These are phyloP conservation scores for Botryotinia narcissicola DNA, from an alignment of 2,329 filamentous ascomycete genomes.

Conservation along the genomic window DNA sequence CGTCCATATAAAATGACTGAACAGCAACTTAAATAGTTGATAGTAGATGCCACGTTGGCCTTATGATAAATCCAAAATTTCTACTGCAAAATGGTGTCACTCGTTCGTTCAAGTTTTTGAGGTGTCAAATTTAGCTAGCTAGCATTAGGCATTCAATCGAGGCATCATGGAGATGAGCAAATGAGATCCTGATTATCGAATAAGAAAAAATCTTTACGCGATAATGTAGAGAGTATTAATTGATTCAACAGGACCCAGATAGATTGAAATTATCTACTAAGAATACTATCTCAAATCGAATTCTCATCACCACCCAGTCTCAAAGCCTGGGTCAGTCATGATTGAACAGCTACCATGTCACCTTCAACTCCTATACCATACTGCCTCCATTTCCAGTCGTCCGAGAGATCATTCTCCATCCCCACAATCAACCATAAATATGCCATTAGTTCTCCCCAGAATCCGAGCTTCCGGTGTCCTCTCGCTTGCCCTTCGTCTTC, in stretches of 20 bases:
- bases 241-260: background rate
- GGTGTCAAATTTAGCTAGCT: background rate
- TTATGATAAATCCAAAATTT: background rate
- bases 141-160: background rate
- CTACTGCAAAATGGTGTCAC: background rate
- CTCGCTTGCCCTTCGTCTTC: background rate
- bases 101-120: background rate
- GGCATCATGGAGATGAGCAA: background rate
- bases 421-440: background rate
- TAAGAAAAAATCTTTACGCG: background rate
- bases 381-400: background rate
- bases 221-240: background rate
- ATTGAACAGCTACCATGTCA: background rate
- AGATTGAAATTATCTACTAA: too few relatives aligned
- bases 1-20: too few relatives aligned
- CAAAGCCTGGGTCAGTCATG: background rate
- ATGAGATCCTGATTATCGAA: background rate
- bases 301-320: background rate
- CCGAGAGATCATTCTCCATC: background rate
- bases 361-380: background rate
- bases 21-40: too few relatives aligned
- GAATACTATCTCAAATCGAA: too few relatives aligned
- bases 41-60: background rate
- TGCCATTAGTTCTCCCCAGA: background rate
- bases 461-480: background rate